Evolutionary conservation across 2,329 filamentous ascomycete genomes (phyloP).

Genomic region (Neocucurbitaria cava): DNA sequence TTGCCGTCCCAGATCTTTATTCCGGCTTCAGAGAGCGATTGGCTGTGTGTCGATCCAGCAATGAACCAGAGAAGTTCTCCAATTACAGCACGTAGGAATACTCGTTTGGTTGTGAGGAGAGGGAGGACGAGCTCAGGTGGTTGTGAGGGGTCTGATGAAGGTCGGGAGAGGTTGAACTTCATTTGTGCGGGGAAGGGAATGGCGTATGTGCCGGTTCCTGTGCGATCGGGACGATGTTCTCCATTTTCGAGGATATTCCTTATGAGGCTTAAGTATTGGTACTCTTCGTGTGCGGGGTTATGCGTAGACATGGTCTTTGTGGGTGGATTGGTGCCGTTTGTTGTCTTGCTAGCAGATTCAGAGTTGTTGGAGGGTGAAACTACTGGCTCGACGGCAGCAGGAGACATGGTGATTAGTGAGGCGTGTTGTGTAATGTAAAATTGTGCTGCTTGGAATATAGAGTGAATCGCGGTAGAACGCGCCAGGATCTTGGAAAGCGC

Average conservation of each 20-base stretch:
- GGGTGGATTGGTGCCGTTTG: conserved; percentile 16
- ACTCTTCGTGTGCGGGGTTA: conserved; percentile 73
- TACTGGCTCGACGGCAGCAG: conserved; percentile 34
- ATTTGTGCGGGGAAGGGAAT: conserved; percentile 87
- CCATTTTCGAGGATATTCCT: conserved; percentile 81
- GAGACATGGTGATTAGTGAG: conserved; percentile 30
- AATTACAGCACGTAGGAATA: conserved; percentile 88
- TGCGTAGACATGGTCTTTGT: conserved; percentile 12
- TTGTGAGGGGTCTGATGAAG: conserved; percentile 48
- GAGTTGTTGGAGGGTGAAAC: conserved; percentile 25
- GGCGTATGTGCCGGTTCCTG: conserved; percentile 89
- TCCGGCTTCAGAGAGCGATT: conserved; percentile 76
- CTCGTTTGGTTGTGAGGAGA: conserved; percentile 95
- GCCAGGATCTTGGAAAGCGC: conserved; percentile 33
- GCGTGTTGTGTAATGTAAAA: neutral
- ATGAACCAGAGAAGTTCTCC: conserved; percentile 97
- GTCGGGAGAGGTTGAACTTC: conserved; percentile 80
- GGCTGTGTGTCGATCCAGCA: conserved; percentile 79
- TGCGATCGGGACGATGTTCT: conserved; percentile 89
- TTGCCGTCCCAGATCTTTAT: conserved; percentile 99
- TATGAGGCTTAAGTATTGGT: conserved; percentile 92
- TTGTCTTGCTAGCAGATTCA: conserved; percentile 17
- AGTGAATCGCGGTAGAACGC: conserved; percentile 30
- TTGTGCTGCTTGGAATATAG: neutral
- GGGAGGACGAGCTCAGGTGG: conserved; percentile 73